These are phyloP conservation scores for Pseudogymnoascus sp. DNA, from an alignment of 2,329 filamentous ascomycete genomes.

Conservation along the genomic window DNA sequence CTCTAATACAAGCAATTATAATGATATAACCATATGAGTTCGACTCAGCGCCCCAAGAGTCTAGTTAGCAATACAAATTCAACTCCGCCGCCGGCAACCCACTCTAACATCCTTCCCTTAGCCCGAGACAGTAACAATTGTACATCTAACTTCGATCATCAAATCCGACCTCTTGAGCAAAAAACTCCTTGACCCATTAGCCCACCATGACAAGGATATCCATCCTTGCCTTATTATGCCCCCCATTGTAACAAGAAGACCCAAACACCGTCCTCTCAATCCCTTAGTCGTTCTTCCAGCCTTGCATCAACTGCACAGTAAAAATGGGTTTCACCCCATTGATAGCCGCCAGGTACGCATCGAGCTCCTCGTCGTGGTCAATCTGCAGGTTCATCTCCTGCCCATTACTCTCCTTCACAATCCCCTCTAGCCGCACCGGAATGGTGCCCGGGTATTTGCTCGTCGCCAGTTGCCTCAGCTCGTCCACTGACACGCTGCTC, in stretches of 20 bases:
- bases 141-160: conserved; percentile 4
- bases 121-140: neutral
- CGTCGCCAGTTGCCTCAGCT: conserved; percentile 53
- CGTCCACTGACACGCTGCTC: conserved; percentile 43
- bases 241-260: neutral
- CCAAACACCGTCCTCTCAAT: neutral
- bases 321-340: conserved; percentile 27
- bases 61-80: neutral
- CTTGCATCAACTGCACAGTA: conserved; percentile 24
- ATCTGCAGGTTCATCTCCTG: conserved; percentile 57
- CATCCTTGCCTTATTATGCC: neutral
- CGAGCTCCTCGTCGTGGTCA: conserved; percentile 62
- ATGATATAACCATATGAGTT: neutral
- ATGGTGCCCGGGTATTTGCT: conserved; percentile 52
- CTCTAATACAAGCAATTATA: neutral
- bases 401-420: conserved; percentile 47
- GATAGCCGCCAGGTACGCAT: conserved; percentile 58
- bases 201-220: neutral
- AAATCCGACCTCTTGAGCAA: neutral
- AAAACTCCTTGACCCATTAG: neutral
- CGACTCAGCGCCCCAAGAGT: neutral
- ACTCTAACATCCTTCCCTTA: neutral
- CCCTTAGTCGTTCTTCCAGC: conserved; percentile 23
- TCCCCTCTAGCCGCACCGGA: conserved; percentile 55
- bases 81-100: neutral